These are phyloP conservation scores for Mycena floridula DNA, from an alignment of 768 basidiomycete genomes.

Conservation along the genomic window DNA sequence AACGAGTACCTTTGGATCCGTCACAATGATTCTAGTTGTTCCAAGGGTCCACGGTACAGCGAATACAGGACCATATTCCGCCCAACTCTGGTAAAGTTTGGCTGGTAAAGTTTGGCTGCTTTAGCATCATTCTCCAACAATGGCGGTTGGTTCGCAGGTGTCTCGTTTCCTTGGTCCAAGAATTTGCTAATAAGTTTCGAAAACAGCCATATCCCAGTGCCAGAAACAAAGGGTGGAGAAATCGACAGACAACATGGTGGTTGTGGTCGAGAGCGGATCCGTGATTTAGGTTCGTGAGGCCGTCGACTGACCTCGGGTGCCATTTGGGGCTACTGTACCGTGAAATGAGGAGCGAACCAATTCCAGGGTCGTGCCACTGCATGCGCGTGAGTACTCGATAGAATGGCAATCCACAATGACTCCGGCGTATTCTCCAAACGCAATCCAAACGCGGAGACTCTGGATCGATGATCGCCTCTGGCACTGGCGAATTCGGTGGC, in stretches of 20 bases:
- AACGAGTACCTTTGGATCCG: constrained; percentile 44
- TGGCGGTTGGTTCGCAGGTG: constrained; percentile 24
- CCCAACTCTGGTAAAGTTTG: too few relatives aligned
- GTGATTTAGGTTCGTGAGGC: too few relatives aligned
- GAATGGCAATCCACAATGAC: too few relatives aligned
- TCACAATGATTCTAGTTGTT: constrained; percentile 26
- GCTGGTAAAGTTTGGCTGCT: constrained; percentile 30
- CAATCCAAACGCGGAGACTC: constrained; percentile 29
- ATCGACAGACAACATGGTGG: too few relatives aligned
- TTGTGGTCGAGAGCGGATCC: too few relatives aligned
- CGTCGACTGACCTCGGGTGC: too few relatives aligned
- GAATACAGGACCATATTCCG: constrained; percentile 42
- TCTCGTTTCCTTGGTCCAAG: constrained; percentile 9
- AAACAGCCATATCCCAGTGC: neutral
- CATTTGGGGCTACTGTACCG: too few relatives aligned
- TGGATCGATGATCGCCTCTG: constrained; percentile 26
- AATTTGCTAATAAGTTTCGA: neutral
- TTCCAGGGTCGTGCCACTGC: too few relatives aligned
- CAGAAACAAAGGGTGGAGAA: too few relatives aligned
- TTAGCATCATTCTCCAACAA: constrained; percentile 23
- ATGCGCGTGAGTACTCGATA: too few relatives aligned
- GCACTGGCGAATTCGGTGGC: constrained; percentile 24
- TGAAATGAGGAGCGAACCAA: too few relatives aligned
- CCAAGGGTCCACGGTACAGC: constrained; percentile 32
- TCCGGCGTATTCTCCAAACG: too few relatives aligned